phyloP scores from a whole-genome alignment of 495 filamentous ascomycete genomes.

The Cetradonia linearis region DNA sequence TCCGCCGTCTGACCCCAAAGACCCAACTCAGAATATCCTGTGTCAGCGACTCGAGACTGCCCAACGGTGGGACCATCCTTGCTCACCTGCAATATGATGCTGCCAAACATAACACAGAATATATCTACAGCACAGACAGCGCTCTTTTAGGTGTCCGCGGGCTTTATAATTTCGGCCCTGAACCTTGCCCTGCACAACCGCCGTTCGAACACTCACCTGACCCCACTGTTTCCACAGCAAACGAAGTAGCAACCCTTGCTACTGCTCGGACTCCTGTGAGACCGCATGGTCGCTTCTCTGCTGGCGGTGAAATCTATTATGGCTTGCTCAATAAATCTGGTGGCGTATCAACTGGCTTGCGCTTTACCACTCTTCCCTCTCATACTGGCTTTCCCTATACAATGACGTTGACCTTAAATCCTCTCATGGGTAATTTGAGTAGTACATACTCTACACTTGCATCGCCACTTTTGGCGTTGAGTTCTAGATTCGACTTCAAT shows the following conservation, averaged over 20 bases:
- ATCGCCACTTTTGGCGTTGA: constrained; percentile 67
- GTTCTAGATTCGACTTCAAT: constrained; percentile 90
- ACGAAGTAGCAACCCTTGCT: constrained; percentile 7
- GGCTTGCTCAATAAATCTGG: constrained; percentile 83
- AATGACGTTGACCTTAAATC: constrained; percentile 81
- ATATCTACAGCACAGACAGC: constrained; percentile 85
- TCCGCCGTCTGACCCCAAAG: constrained; percentile 69
- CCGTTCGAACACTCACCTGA: constrained; percentile 5
- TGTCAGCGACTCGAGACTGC: constrained; percentile 64
- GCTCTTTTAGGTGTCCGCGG: constrained; percentile 78
- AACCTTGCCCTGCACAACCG: constrained; percentile 39
- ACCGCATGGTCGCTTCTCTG: constrained; percentile 59
- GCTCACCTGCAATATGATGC: constrained; percentile 78
- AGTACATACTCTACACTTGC: constrained; percentile 85
- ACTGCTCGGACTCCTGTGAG: constrained; percentile 32
- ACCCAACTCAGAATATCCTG: constrained; percentile 70
- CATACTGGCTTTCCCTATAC: constrained; percentile 83
- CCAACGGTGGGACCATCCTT: constrained; percentile 65
- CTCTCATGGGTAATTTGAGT: constrained; percentile 83
- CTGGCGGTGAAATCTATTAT: constrained; percentile 92
- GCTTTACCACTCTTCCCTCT: constrained; percentile 84
- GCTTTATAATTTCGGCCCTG: constrained; percentile 86
- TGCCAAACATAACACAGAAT: constrained; percentile 82
- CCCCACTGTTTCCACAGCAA: constrained; percentile 14
- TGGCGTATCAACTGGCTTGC: constrained; percentile 68